Conservation (phyloP, 805 yeast genomes). For the Kuraishia capsulata region DNA sequence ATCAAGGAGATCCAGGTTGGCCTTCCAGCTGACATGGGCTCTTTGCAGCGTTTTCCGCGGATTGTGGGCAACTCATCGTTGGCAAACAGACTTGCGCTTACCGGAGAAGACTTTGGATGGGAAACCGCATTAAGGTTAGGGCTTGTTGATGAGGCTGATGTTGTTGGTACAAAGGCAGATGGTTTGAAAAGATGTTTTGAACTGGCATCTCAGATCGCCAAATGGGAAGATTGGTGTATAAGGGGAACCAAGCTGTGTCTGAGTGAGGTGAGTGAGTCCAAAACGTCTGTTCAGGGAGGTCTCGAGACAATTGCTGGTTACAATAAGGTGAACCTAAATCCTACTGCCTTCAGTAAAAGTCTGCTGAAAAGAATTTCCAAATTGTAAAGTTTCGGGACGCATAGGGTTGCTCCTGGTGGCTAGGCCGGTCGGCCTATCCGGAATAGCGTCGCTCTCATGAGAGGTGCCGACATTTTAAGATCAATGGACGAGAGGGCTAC, state of each 20-base stretch:
- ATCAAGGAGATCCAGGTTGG: constrained; percentile 69
- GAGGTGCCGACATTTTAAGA: too few relatives aligned
- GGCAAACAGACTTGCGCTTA: constrained; percentile 50
- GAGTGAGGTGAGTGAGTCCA: constrained; percentile 30
- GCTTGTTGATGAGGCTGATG: constrained; percentile 31
- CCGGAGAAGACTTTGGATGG: constrained; percentile 48
- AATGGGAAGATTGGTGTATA: constrained; percentile 48
- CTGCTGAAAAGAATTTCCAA: neutral
- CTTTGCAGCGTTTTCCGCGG: constrained; percentile 56
- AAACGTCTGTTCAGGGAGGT: constrained; percentile 29
- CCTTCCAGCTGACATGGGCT: constrained; percentile 72
- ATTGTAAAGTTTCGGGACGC: too few relatives aligned
- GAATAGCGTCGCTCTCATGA: too few relatives aligned
- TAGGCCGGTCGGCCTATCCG: too few relatives aligned
- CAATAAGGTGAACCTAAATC: constrained; percentile 1
- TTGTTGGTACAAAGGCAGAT: constrained; percentile 33
- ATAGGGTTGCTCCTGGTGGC: too few relatives aligned
- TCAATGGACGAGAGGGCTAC: too few relatives aligned
- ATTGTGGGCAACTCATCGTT: constrained; percentile 46
- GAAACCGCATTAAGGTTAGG: constrained; percentile 52
- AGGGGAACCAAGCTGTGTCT: constrained; percentile 53
- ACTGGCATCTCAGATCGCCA: constrained; percentile 38
- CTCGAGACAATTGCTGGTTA: constrained; percentile 36
- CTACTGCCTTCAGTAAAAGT: neutral
- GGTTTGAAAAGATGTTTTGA: constrained; percentile 42